phyloP scores from a whole-genome alignment of 148 eudicot species.

The Cornus controversa region DNA sequence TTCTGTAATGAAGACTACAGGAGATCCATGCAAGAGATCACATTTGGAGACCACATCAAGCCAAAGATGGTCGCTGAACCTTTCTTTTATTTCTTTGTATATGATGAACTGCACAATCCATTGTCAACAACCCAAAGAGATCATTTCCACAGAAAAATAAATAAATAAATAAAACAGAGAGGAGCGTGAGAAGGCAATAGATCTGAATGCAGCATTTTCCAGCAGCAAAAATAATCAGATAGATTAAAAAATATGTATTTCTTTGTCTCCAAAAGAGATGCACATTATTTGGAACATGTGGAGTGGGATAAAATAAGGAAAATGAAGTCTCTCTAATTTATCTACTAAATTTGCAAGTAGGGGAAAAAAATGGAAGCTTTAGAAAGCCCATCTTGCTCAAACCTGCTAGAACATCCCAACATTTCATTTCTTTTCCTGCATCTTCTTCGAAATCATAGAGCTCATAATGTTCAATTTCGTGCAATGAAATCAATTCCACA shows the following conservation, averaged over 20 bases:
- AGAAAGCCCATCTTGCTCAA: not conserved
- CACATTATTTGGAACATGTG: not conserved
- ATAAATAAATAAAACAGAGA: too few species aligned
- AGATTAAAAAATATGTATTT: not conserved
- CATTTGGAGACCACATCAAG: conserved; percentile 91
- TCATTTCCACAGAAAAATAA: not conserved
- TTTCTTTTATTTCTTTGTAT: conserved; percentile 69
- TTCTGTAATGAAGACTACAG: conserved; percentile 58
- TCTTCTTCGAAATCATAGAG: too few species aligned
- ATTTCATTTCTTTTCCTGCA: too few species aligned
- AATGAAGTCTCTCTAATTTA: not conserved
- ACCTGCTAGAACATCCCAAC: not conserved
- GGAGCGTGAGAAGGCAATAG: not conserved
- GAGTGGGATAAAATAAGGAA: not conserved
- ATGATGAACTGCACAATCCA: conserved; percentile 67
- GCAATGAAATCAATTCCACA: too few species aligned
- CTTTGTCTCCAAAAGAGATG: not conserved
- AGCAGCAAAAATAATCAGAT: not conserved
- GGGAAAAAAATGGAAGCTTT: not conserved
- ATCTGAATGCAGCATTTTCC: not conserved
- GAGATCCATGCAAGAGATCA: conserved; percentile 64
- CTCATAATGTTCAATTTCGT: too few species aligned
- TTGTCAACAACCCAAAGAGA: conserved; percentile 3
- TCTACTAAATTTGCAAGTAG: not conserved
- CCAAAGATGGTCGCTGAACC: conserved; percentile 86